Conservation (phyloP, 2,329 filamentous ascomycete genomes). For the Conoideocrella luteorostrata region DNA sequence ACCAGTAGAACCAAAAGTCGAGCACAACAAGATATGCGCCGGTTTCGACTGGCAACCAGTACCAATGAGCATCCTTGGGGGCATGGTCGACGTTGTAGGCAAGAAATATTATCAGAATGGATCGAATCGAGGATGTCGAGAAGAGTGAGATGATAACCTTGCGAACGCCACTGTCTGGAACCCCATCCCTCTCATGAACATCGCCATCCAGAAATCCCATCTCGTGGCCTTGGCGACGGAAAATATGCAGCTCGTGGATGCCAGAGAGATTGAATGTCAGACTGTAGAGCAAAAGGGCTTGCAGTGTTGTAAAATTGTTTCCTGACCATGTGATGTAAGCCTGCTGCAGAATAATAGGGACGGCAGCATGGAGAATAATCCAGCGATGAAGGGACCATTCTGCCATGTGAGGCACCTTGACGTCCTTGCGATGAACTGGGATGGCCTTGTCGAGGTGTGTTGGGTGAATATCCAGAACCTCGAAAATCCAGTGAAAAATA, state of each 20-base stretch:
- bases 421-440: slow-evolving; percentile 25
- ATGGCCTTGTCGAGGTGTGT: slow-evolving; percentile 9
- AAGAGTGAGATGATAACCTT: slow-evolving; percentile 13
- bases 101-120: slow-evolving; percentile 17
- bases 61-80: slow-evolving; percentile 15
- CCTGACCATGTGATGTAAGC: slow-evolving; percentile 9
- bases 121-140: slow-evolving; percentile 17
- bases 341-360: slow-evolving; percentile 19
- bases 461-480: slow-evolving; percentile 12
- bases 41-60: slow-evolving; percentile 17
- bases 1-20: slow-evolving; percentile 5
- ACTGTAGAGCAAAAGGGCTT: slow-evolving; percentile 20
- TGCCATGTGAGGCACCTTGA: slow-evolving; percentile 23
- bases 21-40: neutral
- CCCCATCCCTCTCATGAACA: slow-evolving; percentile 25
- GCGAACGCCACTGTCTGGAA: slow-evolving; percentile 24
- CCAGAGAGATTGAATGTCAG: slow-evolving; percentile 23
- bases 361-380: slow-evolving; percentile 24
- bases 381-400: slow-evolving; percentile 23
- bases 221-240: slow-evolving; percentile 23
- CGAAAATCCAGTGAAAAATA: slow-evolving; percentile 13
- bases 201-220: slow-evolving; percentile 20
- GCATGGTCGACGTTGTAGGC: slow-evolving; percentile 14
- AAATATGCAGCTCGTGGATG: slow-evolving; percentile 16
- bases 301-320: slow-evolving; percentile 7